Percentiles rank a stretch among this genome's conserved stretches.
phyloP scores from a whole-genome alignment of 768 basidiomycete genomes.

The Lactarius indigo region DNA sequence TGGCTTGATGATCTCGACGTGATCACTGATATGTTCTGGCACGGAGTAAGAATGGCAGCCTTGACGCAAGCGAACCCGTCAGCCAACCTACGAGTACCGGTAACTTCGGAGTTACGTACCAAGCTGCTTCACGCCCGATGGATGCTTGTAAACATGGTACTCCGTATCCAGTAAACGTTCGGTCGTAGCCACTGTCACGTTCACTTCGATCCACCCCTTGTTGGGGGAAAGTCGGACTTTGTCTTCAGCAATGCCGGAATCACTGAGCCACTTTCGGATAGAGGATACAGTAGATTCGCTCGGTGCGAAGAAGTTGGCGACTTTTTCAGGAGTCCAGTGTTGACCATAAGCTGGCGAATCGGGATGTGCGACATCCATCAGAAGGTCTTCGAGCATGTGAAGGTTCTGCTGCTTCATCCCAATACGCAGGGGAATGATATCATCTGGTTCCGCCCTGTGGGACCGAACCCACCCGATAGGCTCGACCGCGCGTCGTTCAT shows the following conservation, averaged over 20 bases:
- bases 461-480: slow-evolving; percentile 36
- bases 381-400: slow-evolving; percentile 38
- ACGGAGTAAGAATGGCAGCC: slow-evolving; percentile 41
- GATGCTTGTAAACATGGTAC: slow-evolving; percentile 40
- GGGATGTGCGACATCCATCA: slow-evolving; percentile 44
- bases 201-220: slow-evolving; percentile 40
- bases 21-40: slow-evolving; percentile 36
- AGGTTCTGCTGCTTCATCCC: slow-evolving; percentile 44
- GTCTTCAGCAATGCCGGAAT: slow-evolving; percentile 35
- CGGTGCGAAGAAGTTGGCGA: slow-evolving; percentile 43
- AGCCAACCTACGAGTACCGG: not conserved
- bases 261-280: slow-evolving; percentile 41
- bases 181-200: slow-evolving; percentile 41
- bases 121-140: slow-evolving; percentile 37
- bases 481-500: slow-evolving; percentile 37
- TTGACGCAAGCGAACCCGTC: too few relatives aligned
- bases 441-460: slow-evolving; percentile 32
- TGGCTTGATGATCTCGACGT: slow-evolving; percentile 43
- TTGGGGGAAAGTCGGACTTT: slow-evolving; percentile 35
- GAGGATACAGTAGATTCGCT: slow-evolving; percentile 34
- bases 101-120: slow-evolving; percentile 26
- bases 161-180: slow-evolving; percentile 43
- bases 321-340: slow-evolving; percentile 40
- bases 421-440: slow-evolving; percentile 42
- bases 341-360: slow-evolving; percentile 44